Evolutionary conservation across 495 filamentous ascomycete genomes (phyloP).

Genomic region (Hypoxylon intermedium): DNA sequence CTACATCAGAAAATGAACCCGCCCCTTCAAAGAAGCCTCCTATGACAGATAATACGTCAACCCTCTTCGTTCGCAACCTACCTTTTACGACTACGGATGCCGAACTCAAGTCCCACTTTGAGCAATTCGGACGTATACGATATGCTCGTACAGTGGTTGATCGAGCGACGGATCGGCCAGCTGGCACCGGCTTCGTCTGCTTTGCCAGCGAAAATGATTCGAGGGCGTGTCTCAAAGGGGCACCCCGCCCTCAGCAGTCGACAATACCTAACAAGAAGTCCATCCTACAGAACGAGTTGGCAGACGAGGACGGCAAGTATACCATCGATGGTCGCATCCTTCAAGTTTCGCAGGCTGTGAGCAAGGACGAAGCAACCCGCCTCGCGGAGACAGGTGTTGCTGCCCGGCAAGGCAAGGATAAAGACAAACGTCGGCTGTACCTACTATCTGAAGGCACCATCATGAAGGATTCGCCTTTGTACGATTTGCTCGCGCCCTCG

Average conservation of each 20-base stretch:
- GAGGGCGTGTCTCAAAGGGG: constrained; percentile 71
- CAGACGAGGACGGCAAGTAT: constrained; percentile 80
- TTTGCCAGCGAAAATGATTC: constrained; percentile 82
- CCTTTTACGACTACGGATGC: constrained; percentile 86
- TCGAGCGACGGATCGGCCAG: constrained; percentile 78
- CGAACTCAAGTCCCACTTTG: constrained; percentile 80
- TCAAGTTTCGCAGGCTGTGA: constrained; percentile 83
- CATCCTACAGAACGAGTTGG: constrained; percentile 79
- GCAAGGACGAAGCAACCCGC: constrained; percentile 74
- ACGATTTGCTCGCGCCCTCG: constrained; percentile 74
- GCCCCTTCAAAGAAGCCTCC: constrained; percentile 48
- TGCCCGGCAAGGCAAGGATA: constrained; percentile 71
- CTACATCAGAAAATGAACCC: constrained; percentile 46
- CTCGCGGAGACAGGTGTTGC: constrained; percentile 72
- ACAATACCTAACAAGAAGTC: constrained; percentile 67
- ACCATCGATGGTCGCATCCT: constrained; percentile 88
- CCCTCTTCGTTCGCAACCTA: constrained; percentile 92
- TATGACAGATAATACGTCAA: constrained; percentile 66
- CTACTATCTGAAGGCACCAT: constrained; percentile 88
- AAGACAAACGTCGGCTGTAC: constrained; percentile 91
- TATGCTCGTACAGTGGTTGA: constrained; percentile 93
- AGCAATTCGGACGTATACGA: constrained; percentile 78
- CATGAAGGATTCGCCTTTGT: constrained; percentile 71
- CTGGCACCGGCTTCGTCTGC: constrained; percentile 93
- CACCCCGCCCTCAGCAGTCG: constrained; percentile 65